Conservation (phyloP, 345 rosid genomes). For the Ceriops decandra region DNA sequence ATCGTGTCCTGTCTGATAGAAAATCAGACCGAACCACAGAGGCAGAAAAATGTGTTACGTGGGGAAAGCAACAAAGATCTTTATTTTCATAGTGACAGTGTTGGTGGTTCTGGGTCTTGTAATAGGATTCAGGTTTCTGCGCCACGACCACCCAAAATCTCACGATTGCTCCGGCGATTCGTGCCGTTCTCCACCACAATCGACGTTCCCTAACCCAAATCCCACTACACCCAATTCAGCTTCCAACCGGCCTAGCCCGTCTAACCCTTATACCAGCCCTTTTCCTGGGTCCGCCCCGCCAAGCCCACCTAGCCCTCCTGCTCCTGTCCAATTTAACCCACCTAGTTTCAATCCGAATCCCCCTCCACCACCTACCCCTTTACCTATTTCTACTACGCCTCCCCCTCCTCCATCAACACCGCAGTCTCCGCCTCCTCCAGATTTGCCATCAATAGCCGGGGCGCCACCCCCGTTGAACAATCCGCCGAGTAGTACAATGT, state of each 20-base stretch:
- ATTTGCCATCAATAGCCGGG: slow-evolving; percentile 27
- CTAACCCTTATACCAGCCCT: slow-evolving; percentile 11
- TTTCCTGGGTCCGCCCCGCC: slow-evolving; percentile 18
- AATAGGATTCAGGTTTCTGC: slow-evolving; percentile 61
- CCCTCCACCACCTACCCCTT: slow-evolving; percentile 22
- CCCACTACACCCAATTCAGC: slow-evolving; percentile 19
- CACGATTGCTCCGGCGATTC: slow-evolving; percentile 58
- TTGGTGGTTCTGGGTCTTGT: slow-evolving; percentile 60
- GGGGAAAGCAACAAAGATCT: slow-evolving; percentile 98
- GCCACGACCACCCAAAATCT: slow-evolving; percentile 39
- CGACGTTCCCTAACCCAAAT: slow-evolving; percentile 36
- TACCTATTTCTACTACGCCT: slow-evolving; percentile 20
- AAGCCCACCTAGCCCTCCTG: slow-evolving; percentile 23
- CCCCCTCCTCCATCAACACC: slow-evolving; percentile 33
- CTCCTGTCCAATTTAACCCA: slow-evolving; percentile 27
- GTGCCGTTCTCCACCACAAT: slow-evolving; percentile 38
- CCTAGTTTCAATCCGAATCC: slow-evolving; percentile 27
- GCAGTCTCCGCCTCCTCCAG: slow-evolving; percentile 23
- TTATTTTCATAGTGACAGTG: slow-evolving; percentile 81
- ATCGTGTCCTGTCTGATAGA: too few species aligned
- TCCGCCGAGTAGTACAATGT: slow-evolving; percentile 45
- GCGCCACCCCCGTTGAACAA: slow-evolving; percentile 51
- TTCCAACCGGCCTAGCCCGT: slow-evolving; percentile 14
- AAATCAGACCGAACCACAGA: background rate
- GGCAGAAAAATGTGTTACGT: slow-evolving; percentile 63